Percentiles rank a stretch among this genome's conserved stretches.
Evolutionary conservation across 108 stramenopile species (phyloP).

Genomic region (Discostella stelligeroides): DNA sequence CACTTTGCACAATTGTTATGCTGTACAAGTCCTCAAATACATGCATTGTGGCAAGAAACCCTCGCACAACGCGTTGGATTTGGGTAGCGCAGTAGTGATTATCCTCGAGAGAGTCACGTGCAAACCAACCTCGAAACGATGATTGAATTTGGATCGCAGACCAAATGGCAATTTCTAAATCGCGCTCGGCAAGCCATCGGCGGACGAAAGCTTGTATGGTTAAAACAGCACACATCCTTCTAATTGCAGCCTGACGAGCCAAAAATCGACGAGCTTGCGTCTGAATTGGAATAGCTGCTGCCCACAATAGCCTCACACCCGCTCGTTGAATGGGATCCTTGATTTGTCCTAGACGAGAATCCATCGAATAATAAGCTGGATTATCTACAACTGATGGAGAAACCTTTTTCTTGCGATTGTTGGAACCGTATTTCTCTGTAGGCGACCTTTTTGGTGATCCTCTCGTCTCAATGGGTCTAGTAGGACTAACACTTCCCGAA

Average conservation of each 20-base stretch:
- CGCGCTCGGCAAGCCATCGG: slow-evolving; percentile 74
- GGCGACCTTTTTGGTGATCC: slow-evolving; percentile 4
- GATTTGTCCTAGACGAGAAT: slow-evolving; percentile 48
- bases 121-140: slow-evolving; percentile 67
- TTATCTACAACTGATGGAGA: slow-evolving; percentile 36
- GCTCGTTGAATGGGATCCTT: slow-evolving; percentile 85
- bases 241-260: slow-evolving; percentile 66
- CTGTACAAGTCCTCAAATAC: slow-evolving; percentile 71
- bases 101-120: slow-evolving; percentile 59
- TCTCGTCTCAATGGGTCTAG: not conserved
- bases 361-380: slow-evolving; percentile 44
- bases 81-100: slow-evolving; percentile 59
- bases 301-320: slow-evolving; percentile 70
- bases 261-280: slow-evolving; percentile 66
- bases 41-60: slow-evolving; percentile 61
- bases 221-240: slow-evolving; percentile 78
- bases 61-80: slow-evolving; percentile 75
- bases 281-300: slow-evolving; percentile 84
- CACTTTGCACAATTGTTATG: slow-evolving; percentile 64
- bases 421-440: not conserved
- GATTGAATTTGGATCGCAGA: slow-evolving; percentile 68
- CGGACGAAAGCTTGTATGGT: slow-evolving; percentile 73
- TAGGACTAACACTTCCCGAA: slow-evolving; percentile 14
- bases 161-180: slow-evolving; percentile 52
- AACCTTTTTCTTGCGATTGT: slow-evolving; percentile 20